phyloP scores from a whole-genome alignment of 2,329 filamentous ascomycete species.

The Chaetomiaceae sp. region DNA sequence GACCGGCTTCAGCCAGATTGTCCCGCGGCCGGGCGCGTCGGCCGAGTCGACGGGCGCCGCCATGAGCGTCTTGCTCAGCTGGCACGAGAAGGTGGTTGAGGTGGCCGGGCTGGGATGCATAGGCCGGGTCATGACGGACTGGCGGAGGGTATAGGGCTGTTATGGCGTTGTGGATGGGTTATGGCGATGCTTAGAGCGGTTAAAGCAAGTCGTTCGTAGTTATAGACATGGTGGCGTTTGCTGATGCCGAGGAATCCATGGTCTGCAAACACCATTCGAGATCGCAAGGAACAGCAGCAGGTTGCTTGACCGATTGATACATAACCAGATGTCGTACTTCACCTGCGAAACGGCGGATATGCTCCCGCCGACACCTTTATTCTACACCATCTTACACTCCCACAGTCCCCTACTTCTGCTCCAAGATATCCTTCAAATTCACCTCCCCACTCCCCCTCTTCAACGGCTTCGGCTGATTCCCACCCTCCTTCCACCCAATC shows the following conservation, averaged over 20 bases:
- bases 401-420: slow-evolving; percentile 37
- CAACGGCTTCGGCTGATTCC: slow-evolving; percentile 73
- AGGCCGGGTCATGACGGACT: slow-evolving; percentile 92
- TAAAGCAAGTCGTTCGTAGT: background rate
- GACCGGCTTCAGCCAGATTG: slow-evolving; percentile 84
- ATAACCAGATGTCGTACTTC: too few species aligned
- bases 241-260: background rate
- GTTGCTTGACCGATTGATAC: too few species aligned
- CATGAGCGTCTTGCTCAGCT: slow-evolving; percentile 96
- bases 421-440: slow-evolving; percentile 77
- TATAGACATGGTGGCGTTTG: slow-evolving; percentile 8
- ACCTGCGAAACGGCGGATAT: too few species aligned
- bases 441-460: slow-evolving; percentile 79
- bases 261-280: too few species aligned
- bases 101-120: slow-evolving; percentile 88
- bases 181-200: background rate
- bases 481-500: slow-evolving; percentile 94
- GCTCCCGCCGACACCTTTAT: too few species aligned
- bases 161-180: slow-evolving; percentile 9
- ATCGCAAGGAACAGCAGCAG: too few species aligned
- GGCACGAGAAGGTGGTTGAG: slow-evolving; percentile 98
- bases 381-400: background rate
- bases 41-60: slow-evolving; percentile 72
- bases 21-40: slow-evolving; percentile 46
- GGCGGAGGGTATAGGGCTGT: slow-evolving; percentile 68